Percentiles rank a stretch among this genome's conserved stretches.
Conservation (phyloP, 768 basidiomycete genomes). For the Podaxis sp. region DNA sequence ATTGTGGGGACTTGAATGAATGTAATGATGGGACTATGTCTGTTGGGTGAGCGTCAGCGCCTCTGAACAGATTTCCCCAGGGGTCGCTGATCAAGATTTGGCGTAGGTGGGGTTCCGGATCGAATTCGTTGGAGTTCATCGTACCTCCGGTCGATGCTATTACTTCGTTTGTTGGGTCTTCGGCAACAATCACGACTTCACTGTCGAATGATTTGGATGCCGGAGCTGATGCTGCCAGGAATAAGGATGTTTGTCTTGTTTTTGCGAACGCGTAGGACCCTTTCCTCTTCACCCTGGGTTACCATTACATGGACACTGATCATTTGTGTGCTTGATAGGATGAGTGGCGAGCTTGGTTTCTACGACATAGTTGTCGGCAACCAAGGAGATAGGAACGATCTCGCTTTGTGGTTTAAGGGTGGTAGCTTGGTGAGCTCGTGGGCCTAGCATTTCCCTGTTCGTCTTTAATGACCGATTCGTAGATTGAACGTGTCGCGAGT, state of each 20-base stretch:
- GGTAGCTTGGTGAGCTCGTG: constrained; percentile 38
- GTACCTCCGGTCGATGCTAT: constrained; percentile 49
- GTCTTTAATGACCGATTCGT: constrained; percentile 28
- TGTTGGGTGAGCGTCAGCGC: constrained; percentile 47
- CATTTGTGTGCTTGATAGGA: constrained; percentile 30
- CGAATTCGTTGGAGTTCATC: constrained; percentile 43
- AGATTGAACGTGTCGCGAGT: constrained; percentile 58
- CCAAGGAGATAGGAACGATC: constrained; percentile 56
- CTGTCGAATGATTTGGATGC: constrained; percentile 40
- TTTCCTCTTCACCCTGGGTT: background rate
- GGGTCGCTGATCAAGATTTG: background rate
- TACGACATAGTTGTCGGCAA: constrained; percentile 65
- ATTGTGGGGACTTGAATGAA: constrained; percentile 46
- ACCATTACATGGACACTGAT: constrained; percentile 20
- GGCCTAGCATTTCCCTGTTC: background rate
- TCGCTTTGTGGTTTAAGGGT: constrained; percentile 57
- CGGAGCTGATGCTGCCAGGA: constrained; percentile 37
- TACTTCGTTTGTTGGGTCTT: constrained; percentile 34
- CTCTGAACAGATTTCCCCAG: background rate
- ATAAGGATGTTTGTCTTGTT: constrained; percentile 57
- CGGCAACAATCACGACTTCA: constrained; percentile 40
- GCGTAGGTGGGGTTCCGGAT: constrained; percentile 49
- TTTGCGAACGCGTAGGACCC: constrained; percentile 52
- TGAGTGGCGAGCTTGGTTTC: constrained; percentile 51
- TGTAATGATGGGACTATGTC: constrained; percentile 60